These are phyloP conservation scores for Pholiota microspora DNA, from an alignment of 768 basidiomycete genomes.

Conservation along the genomic window DNA sequence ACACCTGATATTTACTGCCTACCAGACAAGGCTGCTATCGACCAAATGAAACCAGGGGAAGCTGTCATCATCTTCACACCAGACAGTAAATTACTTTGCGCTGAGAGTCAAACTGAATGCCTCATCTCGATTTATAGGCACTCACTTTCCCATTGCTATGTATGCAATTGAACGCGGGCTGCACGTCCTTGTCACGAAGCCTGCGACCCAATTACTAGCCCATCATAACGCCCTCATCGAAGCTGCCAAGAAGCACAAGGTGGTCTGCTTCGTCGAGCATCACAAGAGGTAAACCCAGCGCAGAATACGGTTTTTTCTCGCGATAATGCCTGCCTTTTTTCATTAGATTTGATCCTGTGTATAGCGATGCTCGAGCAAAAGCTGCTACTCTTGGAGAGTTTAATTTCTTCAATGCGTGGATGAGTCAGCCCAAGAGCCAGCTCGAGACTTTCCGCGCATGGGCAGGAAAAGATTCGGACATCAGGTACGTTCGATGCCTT, in stretches of 20 bases:
- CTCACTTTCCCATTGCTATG: slow-evolving; percentile 81
- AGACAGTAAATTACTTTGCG: slow-evolving; percentile 56
- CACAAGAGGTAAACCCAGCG: slow-evolving; percentile 65
- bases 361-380: slow-evolving; percentile 85
- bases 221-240: slow-evolving; percentile 80
- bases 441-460: slow-evolving; percentile 93
- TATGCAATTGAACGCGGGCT: slow-evolving; percentile 84
- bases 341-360: slow-evolving; percentile 80
- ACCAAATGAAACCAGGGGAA: slow-evolving; percentile 73
- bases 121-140: slow-evolving; percentile 44
- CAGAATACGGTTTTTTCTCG: not conserved
- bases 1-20: not conserved
- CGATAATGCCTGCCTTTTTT: not conserved
- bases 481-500: slow-evolving; percentile 49
- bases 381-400: slow-evolving; percentile 81
- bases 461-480: slow-evolving; percentile 94
- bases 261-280: slow-evolving; percentile 93
- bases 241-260: slow-evolving; percentile 74
- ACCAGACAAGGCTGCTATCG: slow-evolving; percentile 81
- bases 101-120: not conserved
- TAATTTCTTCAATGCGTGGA: slow-evolving; percentile 96
- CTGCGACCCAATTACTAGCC: slow-evolving; percentile 81
- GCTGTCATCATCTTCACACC: slow-evolving; percentile 95
- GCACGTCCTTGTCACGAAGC: slow-evolving; percentile 92
- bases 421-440: slow-evolving; percentile 96